Percentiles rank a stretch among this genome's conserved stretches.
These are phyloP conservation scores for Solanum arcanum DNA, from an alignment of 257 asterid species.

Conservation along the genomic window DNA sequence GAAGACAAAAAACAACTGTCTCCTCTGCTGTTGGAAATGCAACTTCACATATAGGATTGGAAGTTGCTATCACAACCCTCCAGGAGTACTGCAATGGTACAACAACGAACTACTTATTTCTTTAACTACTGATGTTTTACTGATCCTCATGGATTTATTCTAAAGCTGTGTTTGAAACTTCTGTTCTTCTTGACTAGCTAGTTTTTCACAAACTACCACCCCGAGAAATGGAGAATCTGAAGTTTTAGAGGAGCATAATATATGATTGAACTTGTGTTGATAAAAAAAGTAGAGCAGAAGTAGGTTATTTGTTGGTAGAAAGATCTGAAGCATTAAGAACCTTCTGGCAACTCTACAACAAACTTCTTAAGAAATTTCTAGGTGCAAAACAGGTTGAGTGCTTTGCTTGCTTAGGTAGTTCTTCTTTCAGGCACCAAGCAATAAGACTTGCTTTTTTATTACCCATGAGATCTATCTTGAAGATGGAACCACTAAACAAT, in stretches of 20 bases:
- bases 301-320: neutral
- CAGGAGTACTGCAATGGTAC: too few relatives aligned
- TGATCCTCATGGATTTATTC: neutral
- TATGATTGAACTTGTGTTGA: neutral
- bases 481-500: neutral
- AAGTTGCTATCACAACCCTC: too few relatives aligned
- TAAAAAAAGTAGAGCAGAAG: neutral
- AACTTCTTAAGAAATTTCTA: neutral
- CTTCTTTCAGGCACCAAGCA: neutral
- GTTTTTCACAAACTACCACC: neutral
- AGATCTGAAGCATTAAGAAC: neutral
- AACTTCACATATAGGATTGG: too few relatives aligned
- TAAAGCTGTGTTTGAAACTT: neutral
- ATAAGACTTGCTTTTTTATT: neutral
- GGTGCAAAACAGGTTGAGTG: neutral
- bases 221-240: neutral
- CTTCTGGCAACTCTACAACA: neutral
- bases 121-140: neutral
- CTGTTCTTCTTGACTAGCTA: neutral
- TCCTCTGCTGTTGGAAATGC: conserved; percentile 12
- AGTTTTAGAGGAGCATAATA: neutral
- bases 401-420: neutral
- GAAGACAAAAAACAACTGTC: conserved; percentile 66
- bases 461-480: neutral
- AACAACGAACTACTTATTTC: too few relatives aligned